Percentiles rank a stretch among this genome's conserved stretches.
These are phyloP conservation scores for Vanderwaltozyma verrucispora DNA, from an alignment of 805 yeast species.

Conservation along the genomic window DNA sequence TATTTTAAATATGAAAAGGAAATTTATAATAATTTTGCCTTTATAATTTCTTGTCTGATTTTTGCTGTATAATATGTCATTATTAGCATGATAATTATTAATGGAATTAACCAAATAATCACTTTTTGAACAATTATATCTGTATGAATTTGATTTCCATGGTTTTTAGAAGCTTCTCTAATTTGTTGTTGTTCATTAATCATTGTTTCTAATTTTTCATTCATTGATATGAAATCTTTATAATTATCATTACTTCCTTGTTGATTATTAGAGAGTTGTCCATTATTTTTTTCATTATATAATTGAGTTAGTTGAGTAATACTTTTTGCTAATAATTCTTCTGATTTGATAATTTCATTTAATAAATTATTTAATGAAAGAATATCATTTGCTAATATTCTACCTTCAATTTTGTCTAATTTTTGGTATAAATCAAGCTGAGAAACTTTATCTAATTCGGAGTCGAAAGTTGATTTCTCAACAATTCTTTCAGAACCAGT, in stretches of 20 bases:
- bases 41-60: slow-evolving; percentile 27
- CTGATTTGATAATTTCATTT: slow-evolving; percentile 14
- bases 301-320: slow-evolving; percentile 10
- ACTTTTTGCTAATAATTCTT: slow-evolving; percentile 14
- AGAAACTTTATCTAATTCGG: slow-evolving; percentile 12
- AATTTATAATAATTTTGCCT: slow-evolving; percentile 24
- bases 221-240: slow-evolving; percentile 20
- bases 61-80: slow-evolving; percentile 28
- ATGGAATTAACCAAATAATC: slow-evolving; percentile 23
- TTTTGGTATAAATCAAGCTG: slow-evolving; percentile 21
- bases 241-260: slow-evolving; percentile 6
- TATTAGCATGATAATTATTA: slow-evolving; percentile 19
- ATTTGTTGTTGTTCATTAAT: slow-evolving; percentile 21
- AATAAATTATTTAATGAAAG: slow-evolving; percentile 16
- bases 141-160: slow-evolving; percentile 11
- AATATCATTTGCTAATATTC: slow-evolving; percentile 28
- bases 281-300: slow-evolving; percentile 1
- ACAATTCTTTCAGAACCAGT: slow-evolving; percentile 27
- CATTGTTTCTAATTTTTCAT: slow-evolving; percentile 22
- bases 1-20: background rate
- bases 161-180: slow-evolving; percentile 16
- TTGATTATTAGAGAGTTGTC: background rate
- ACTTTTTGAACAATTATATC: slow-evolving; percentile 24
- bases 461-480: slow-evolving; percentile 20
- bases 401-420: slow-evolving; percentile 26